Percentiles rank a stretch among this genome's conserved stretches.
Conservation (phyloP, 1,139 yeast species). For the Sugiyamaella pinicola region DNA sequence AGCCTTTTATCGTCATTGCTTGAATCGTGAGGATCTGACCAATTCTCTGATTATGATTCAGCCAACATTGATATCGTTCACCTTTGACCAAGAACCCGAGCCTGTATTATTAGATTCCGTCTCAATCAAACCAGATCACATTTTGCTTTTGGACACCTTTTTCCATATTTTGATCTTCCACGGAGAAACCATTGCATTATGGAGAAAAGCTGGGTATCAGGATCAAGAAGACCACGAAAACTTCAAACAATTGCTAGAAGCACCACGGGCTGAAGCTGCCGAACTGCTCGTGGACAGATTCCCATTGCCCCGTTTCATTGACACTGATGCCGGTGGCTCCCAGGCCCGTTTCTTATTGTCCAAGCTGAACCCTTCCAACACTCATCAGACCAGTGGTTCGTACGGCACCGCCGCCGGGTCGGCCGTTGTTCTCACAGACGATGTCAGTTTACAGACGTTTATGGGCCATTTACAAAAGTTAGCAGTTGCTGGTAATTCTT, state of each 20-base stretch:
- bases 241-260: conserved; percentile 81
- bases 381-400: conserved; percentile 61
- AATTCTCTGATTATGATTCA: conserved; percentile 97
- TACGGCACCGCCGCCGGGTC: conserved; percentile 51
- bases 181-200: conserved; percentile 91
- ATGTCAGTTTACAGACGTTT: conserved; percentile 87
- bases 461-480: conserved; percentile 87
- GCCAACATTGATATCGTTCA: conserved; percentile 88
- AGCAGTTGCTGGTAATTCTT: conserved; percentile 57
- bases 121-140: conserved; percentile 86
- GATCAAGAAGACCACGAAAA: conserved; percentile 87
- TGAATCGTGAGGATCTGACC: conserved; percentile 86
- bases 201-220: conserved; percentile 96
- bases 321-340: conserved; percentile 96
- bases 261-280: conserved; percentile 91
- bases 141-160: conserved; percentile 87
- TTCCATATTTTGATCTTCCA: conserved; percentile 95
- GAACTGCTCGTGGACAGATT: conserved; percentile 87
- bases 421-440: conserved; percentile 92
- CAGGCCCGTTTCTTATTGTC: conserved; percentile 96
- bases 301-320: conserved; percentile 95
- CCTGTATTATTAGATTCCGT: conserved; percentile 95
- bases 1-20: conserved; percentile 92
- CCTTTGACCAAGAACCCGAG: conserved; percentile 75
- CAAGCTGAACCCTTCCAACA: conserved; percentile 89